phyloP scores from a whole-genome alignment of 495 filamentous ascomycete genomes.

The Peziza echinospora region DNA sequence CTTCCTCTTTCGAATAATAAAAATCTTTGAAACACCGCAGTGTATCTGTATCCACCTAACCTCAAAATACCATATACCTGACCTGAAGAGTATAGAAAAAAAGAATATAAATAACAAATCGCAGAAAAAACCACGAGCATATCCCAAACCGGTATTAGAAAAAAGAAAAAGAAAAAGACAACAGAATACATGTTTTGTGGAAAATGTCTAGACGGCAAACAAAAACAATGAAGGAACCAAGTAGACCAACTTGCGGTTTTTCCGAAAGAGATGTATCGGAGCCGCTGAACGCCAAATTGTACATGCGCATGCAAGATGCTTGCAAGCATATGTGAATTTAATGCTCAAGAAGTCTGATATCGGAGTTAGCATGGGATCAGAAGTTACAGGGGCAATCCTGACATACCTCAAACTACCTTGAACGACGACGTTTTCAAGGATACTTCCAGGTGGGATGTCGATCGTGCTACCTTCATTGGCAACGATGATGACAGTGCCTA shows the following conservation, averaged over 20 bases:
- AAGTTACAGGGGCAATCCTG: neutral
- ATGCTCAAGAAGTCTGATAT: neutral
- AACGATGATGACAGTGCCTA: slow-evolving; percentile 87
- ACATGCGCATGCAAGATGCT: too few relatives aligned
- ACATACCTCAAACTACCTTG: slow-evolving; percentile 69
- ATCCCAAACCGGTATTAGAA: neutral
- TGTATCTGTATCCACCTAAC: too few relatives aligned
- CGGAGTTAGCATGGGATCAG: neutral
- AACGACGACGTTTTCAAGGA: slow-evolving; percentile 96
- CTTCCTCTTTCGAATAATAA: too few relatives aligned
- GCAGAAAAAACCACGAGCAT: too few relatives aligned
- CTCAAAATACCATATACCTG: too few relatives aligned
- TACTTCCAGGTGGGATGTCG: slow-evolving; percentile 85
- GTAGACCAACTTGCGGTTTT: too few relatives aligned
- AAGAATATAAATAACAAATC: too few relatives aligned
- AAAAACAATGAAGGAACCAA: neutral
- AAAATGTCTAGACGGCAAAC: neutral
- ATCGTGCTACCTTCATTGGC: slow-evolving; percentile 96
- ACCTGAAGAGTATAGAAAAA: too few relatives aligned
- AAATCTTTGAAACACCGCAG: too few relatives aligned
- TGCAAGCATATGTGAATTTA: neutral
- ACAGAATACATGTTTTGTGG: neutral
- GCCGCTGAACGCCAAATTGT: neutral
- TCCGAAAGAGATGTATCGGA: neutral
- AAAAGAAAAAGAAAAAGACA: too few relatives aligned